These are phyloP conservation scores for Olyra latifolia DNA, from an alignment of 176 grass and related monocot species.

Conservation along the genomic window DNA sequence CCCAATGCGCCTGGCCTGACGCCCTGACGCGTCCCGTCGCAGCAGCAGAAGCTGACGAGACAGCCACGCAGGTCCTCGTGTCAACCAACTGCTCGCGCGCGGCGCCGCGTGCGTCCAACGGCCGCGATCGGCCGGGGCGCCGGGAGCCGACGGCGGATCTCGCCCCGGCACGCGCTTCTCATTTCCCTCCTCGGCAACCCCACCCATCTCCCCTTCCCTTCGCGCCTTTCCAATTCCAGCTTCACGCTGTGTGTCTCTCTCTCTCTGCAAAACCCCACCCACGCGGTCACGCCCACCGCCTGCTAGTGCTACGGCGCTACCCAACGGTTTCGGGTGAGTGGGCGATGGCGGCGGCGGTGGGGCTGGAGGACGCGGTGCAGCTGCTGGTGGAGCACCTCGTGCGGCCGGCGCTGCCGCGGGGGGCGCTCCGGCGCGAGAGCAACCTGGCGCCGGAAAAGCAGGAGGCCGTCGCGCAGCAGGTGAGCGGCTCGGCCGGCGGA, in stretches of 20 bases:
- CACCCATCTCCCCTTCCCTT: background rate
- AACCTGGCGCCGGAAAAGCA: constrained; percentile 22
- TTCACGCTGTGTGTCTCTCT: background rate
- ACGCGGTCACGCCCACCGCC: background rate
- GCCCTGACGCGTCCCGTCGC: background rate
- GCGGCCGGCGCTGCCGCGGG: constrained; percentile 36
- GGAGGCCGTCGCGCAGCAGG: constrained; percentile 55
- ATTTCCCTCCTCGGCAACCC: background rate
- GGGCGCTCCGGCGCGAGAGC: background rate
- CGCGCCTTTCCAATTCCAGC: constrained; percentile 11
- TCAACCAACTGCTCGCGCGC: background rate
- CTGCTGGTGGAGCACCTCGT: constrained; percentile 66
- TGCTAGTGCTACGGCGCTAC: no score
- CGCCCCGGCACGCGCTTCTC: background rate
- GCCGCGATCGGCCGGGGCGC: background rate
- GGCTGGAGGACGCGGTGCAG: constrained; percentile 66
- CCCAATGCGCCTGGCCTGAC: no score
- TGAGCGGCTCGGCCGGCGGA: background rate
- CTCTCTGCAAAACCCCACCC: background rate
- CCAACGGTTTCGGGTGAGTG: no score
- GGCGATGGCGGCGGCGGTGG: background rate
- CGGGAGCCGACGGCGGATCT: background rate
- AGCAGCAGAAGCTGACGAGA: background rate
- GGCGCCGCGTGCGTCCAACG: background rate
- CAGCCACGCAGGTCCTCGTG: background rate